phyloP scores from a whole-genome alignment of 2,329 filamentous ascomycete species.

The Fusarium agapanthi region DNA sequence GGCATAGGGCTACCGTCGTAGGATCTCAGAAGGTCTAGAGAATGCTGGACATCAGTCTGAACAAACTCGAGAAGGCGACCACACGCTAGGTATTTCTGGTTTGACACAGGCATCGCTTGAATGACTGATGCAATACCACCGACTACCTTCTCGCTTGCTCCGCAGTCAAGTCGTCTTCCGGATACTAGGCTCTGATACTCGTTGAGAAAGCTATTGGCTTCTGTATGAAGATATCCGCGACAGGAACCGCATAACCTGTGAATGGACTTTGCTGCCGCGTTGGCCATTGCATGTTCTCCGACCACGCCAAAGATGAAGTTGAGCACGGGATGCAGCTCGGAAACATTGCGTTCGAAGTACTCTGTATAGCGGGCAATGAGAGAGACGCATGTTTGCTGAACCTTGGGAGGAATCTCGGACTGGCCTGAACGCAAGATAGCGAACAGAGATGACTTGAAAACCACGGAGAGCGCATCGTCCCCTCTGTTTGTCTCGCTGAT shows the following conservation, averaged over 20 bases:
- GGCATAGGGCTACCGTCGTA: slow-evolving; percentile 12
- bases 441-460: slow-evolving; percentile 71
- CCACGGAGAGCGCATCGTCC: slow-evolving; percentile 65
- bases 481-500: slow-evolving; percentile 64
- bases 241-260: slow-evolving; percentile 79
- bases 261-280: slow-evolving; percentile 79
- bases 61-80: slow-evolving; percentile 56
- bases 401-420: slow-evolving; percentile 65
- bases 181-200: slow-evolving; percentile 74
- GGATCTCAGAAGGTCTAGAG: slow-evolving; percentile 34
- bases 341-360: slow-evolving; percentile 77
- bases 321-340: slow-evolving; percentile 73
- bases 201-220: slow-evolving; percentile 73
- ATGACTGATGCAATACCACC: slow-evolving; percentile 79
- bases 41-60: slow-evolving; percentile 60
- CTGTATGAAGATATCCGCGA: slow-evolving; percentile 70
- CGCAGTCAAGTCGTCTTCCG: slow-evolving; percentile 65
- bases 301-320: slow-evolving; percentile 79
- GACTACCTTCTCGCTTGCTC: slow-evolving; percentile 77
- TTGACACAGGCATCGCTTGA: slow-evolving; percentile 72
- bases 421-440: slow-evolving; percentile 60
- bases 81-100: slow-evolving; percentile 60
- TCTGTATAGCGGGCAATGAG: slow-evolving; percentile 77
- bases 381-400: slow-evolving; percentile 73
- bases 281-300: slow-evolving; percentile 67